These are phyloP conservation scores for Exophiala spinifera DNA, from an alignment of 2,329 filamentous ascomycete genomes.

Conservation along the genomic window DNA sequence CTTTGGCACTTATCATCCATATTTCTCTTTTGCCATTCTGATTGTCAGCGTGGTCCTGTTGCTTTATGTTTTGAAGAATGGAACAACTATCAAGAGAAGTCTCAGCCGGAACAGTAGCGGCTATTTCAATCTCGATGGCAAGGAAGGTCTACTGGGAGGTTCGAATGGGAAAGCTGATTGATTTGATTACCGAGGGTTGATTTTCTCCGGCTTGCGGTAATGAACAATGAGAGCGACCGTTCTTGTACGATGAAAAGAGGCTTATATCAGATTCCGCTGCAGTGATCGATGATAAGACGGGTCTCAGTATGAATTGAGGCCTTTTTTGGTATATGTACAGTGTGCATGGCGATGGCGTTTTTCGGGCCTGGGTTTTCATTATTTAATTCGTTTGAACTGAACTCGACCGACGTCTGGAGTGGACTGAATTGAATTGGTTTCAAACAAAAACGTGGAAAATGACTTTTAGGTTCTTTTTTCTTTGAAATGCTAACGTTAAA, in stretches of 20 bases:
- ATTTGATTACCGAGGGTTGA: slow-evolving; percentile 10
- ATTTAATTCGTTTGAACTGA: no score
- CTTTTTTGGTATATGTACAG: slow-evolving; percentile 12
- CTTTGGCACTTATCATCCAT: slow-evolving; percentile 44
- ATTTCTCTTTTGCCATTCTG: slow-evolving; percentile 42
- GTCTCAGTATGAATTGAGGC: no score
- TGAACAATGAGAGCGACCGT: no score
- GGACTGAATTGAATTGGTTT: not conserved
- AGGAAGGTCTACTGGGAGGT: slow-evolving; percentile 43
- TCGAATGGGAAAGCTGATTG: slow-evolving; percentile 48
- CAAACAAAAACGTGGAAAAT: no score
- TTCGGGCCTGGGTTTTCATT: not conserved
- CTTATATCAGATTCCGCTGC: not conserved
- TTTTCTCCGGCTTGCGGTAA: not conserved
- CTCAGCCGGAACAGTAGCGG: slow-evolving; percentile 37
- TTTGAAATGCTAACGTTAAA: no score
- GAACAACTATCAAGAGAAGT: slow-evolving; percentile 25
- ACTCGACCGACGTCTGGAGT: no score
- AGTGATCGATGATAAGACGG: no score
- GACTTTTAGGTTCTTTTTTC: no score
- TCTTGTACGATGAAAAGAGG: no score
- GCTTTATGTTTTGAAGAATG: slow-evolving; percentile 33
- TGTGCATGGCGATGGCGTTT: slow-evolving; percentile 22
- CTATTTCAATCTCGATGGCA: slow-evolving; percentile 49
- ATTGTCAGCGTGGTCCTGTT: slow-evolving; percentile 36